Conservation (phyloP, 2,329 filamentous ascomycete genomes). For the Diaporthe sp. region DNA sequence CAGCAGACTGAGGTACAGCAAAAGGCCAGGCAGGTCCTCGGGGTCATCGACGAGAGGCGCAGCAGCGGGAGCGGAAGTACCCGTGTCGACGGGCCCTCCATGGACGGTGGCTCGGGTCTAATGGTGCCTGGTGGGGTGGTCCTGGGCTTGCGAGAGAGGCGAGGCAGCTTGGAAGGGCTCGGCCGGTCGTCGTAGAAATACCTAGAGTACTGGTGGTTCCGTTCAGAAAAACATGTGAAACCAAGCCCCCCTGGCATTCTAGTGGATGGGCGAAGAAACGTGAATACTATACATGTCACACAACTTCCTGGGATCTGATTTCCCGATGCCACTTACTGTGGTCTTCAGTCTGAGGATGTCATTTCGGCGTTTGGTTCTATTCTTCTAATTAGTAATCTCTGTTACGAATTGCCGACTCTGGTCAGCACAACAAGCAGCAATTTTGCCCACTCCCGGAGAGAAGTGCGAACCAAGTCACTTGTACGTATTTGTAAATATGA, state of each 20-base stretch:
- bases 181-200: not conserved
- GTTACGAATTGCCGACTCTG: not conserved
- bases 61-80: conserved; percentile 5
- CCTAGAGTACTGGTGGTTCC: not conserved
- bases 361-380: not conserved
- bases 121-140: not conserved
- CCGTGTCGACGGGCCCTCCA: not conserved
- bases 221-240: not conserved
- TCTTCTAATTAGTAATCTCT: not conserved
- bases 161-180: conserved; percentile 5
- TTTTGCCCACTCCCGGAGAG: not conserved
- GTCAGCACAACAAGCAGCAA: not conserved
- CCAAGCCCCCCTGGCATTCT: not conserved
- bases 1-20: not conserved
- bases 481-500: not conserved
- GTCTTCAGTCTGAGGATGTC: not conserved
- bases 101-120: not conserved
- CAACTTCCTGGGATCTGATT: not conserved
- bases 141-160: conserved; percentile 16
- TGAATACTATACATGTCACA: not conserved
- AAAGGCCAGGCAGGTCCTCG: conserved; percentile 2
- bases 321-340: not conserved
- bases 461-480: not conserved
- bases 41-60: conserved; percentile 24
- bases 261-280: not conserved